phyloP scores from a whole-genome alignment of 257 asterid species.

The Nicotiana noctiflora region DNA sequence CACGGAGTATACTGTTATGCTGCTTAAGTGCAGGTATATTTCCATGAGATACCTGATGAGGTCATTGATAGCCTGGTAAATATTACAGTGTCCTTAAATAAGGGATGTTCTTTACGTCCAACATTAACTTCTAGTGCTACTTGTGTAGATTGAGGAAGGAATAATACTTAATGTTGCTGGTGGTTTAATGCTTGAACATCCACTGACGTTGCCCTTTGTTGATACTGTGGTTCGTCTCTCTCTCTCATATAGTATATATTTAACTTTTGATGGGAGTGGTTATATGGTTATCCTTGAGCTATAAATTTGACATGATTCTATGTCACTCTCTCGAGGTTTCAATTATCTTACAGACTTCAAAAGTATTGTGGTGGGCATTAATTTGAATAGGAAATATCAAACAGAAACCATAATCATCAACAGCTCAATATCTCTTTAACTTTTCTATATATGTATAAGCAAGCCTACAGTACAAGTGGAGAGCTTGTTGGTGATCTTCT shows the following conservation, averaged over 20 bases:
- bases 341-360: too few species aligned
- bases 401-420: neutral
- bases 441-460: too few species aligned
- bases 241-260: neutral
- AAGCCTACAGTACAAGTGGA: too few species aligned
- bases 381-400: neutral
- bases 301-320: neutral
- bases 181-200: constrained; percentile 94
- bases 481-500: too few species aligned
- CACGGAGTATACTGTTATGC: neutral
- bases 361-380: neutral
- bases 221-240: constrained; percentile 60
- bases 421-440: neutral
- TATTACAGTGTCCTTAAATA: constrained; percentile 1
- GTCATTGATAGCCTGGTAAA: constrained; percentile 67
- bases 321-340: neutral
- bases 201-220: constrained; percentile 65
- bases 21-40: constrained; percentile 52
- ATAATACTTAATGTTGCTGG: constrained; percentile 71
- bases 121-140: constrained; percentile 7
- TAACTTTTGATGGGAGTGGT: too few species aligned
- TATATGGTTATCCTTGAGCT: neutral
- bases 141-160: constrained; percentile 70
- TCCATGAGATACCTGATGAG: constrained; percentile 77
- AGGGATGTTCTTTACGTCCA: constrained; percentile 11